Evolutionary conservation across 768 basidiomycete species (phyloP), one percentile per base, ranked within the genome.

Genomic region (Boletus pseudo-olivaceus): DNA sequence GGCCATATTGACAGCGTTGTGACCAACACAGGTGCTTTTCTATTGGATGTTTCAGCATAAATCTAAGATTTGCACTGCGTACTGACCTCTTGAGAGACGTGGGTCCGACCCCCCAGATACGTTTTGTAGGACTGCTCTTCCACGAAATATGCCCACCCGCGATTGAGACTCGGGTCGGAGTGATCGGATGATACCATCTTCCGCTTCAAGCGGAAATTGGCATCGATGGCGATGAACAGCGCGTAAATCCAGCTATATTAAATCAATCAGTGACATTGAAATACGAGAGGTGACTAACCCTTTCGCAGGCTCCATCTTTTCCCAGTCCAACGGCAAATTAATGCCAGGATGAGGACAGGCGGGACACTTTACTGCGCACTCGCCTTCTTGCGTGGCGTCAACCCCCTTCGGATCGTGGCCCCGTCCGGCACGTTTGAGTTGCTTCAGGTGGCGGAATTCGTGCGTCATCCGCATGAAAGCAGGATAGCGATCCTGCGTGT

Each of bases 141-240:
- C 1, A 71, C 55, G 32, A 70, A 66, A 38, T 67, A 70, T 4
- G 54, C 55, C 54, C 45, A 61, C 2, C 69, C 66, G 0, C 44
- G 9, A 4, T 58, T 60, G 7, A 71, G 61, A 14, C 59, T 56
- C 0, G 68, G 62, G 45, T 71, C 68, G 0, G 32, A 11, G 0
- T 1, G 7, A 12, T 61, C 56, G 2, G 38, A 62, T 0, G 47
- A 64, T 0, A 62, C 58, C 3, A 20, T 34, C 37, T 55, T 58
- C 3, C 40, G 47, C 42, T 71, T 69, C 30, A 71, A 41, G 4
- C 60, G 57, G 37, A 73, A 72, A 49, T 67, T 68, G 0, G 67
- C 67, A 47, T 72, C 66, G 1, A 66, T 59, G 1, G 66, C 64
- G 1, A 72, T 5, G 29, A 66, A 67, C 0, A 68, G 23, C 0